These are phyloP conservation scores for Cupressus sempervirens DNA, from an alignment of 75 land plant genomes.

Conservation along the genomic window DNA sequence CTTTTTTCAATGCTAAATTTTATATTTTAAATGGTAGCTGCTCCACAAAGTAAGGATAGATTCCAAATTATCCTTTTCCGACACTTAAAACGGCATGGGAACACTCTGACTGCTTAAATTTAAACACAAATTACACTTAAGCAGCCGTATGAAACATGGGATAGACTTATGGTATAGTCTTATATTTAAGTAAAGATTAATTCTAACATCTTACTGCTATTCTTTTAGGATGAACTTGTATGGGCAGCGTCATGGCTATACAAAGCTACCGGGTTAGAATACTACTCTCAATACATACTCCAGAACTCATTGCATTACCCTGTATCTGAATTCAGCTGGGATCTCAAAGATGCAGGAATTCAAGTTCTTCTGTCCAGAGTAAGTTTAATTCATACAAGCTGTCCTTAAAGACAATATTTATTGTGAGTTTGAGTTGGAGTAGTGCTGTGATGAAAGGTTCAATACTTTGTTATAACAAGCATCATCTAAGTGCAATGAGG, in stretches of 20 bases:
- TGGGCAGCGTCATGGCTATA: conserved; percentile 95
- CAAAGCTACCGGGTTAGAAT: conserved; percentile 38
- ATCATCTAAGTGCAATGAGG: too few relatives aligned
- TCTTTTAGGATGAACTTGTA: conserved; percentile 68
- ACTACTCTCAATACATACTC: conserved; percentile 42
- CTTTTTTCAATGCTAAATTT: too few relatives aligned
- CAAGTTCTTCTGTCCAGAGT: conserved; percentile 57
- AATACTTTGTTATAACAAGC: too few relatives aligned
- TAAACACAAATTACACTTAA: too few relatives aligned
- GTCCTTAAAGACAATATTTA: neutral
- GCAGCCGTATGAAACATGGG: too few relatives aligned
- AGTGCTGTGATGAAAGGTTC: too few relatives aligned
- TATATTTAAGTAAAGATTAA: neutral
- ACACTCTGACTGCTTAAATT: too few relatives aligned
- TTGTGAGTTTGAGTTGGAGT: neutral
- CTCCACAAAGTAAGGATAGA: too few relatives aligned
- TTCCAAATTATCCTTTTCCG: too few relatives aligned
- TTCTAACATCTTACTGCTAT: neutral
- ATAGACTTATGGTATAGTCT: neutral
- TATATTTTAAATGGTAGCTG: too few relatives aligned
- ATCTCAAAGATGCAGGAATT: conserved; percentile 60
- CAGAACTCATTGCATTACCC: conserved; percentile 24
- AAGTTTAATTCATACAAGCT: neutral
- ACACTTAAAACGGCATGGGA: too few relatives aligned
- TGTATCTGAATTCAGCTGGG: conserved; percentile 71